Evolutionary conservation across 2,329 filamentous ascomycete species (phyloP).

Genomic region (Phyllosticta ampelicida): DNA sequence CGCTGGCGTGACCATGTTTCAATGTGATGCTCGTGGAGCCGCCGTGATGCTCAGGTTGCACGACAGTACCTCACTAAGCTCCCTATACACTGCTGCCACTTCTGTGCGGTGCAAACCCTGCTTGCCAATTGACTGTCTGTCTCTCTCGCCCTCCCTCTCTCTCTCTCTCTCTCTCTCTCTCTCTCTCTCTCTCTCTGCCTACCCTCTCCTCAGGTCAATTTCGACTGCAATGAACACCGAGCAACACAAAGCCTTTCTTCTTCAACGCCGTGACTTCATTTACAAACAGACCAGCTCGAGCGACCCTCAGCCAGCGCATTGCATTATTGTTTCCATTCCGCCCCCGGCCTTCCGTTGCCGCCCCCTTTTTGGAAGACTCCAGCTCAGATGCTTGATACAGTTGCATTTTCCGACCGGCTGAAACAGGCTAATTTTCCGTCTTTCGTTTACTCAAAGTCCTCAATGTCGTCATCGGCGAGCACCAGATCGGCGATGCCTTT

Average conservation of each 20-base stretch:
- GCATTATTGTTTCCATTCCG: neutral
- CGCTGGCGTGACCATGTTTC: too few relatives aligned
- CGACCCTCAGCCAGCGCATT: neutral
- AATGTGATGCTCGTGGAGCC: neutral
- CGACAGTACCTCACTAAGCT: neutral
- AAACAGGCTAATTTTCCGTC: neutral
- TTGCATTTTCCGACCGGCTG: neutral
- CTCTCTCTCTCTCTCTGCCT: too few relatives aligned
- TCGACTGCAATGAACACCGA: neutral
- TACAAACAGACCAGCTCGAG: neutral
- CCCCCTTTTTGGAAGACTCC: neutral
- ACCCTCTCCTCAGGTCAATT: neutral
- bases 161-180: too few relatives aligned
- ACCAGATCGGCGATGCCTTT: slow-evolving; percentile 26
- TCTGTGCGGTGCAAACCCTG: neutral
- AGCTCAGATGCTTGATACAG: neutral
- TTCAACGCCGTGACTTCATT: neutral
- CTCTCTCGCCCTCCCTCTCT: too few relatives aligned
- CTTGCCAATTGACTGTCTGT: too few relatives aligned
- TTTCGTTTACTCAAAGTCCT: slow-evolving; percentile 20
- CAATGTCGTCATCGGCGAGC: slow-evolving; percentile 39
- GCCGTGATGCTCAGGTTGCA: neutral
- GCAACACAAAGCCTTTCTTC: neutral
- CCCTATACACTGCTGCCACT: neutral
- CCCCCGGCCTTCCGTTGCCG: neutral